A percentile compares a stretch with the other conserved stretches of the same genome.
These are phyloP conservation scores for Termitomyces sp. DNA, from an alignment of 768 basidiomycete genomes.

Conservation along the genomic window DNA sequence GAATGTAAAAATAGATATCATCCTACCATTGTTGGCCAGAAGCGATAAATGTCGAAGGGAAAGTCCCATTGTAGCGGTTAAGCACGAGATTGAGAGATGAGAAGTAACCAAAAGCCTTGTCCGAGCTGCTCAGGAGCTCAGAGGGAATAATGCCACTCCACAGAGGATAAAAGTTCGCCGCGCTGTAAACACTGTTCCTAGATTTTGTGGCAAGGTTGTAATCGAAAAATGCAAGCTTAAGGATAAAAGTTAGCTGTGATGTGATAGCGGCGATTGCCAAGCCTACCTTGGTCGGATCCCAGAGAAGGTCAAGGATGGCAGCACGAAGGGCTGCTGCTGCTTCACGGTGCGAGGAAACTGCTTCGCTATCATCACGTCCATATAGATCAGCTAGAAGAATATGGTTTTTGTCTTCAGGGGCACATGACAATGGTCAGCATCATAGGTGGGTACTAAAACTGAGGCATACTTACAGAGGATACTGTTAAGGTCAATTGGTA, in stretches of 20 bases:
- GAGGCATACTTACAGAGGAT: conserved; percentile 62
- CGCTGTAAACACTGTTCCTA: conserved; percentile 64
- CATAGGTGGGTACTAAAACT: neutral
- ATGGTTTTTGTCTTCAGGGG: conserved; percentile 55
- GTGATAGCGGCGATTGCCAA: neutral
- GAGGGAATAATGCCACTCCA: conserved; percentile 86
- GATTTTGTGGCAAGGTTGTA: conserved; percentile 72
- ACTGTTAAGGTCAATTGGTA: conserved; percentile 81
- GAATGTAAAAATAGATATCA: neutral
- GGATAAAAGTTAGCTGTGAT: neutral
- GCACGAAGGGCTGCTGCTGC: conserved; percentile 55
- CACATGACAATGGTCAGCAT: neutral
- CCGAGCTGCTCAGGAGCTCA: conserved; percentile 53
- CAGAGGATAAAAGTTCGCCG: conserved; percentile 77
- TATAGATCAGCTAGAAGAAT: conserved; percentile 60
- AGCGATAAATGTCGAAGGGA: conserved; percentile 74
- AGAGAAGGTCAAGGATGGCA: conserved; percentile 82
- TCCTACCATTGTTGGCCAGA: conserved; percentile 78
- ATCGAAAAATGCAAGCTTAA: conserved; percentile 81
- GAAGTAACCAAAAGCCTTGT: conserved; percentile 69
- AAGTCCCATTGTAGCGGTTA: conserved; percentile 84
- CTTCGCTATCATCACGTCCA: conserved; percentile 35
- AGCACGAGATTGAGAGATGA: conserved; percentile 72
- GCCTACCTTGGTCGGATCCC: conserved; percentile 66
- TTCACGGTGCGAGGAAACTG: conserved; percentile 45